Conservation (phyloP, 2,329 filamentous ascomycete genomes). For the Pseudohalonectria lignicola region DNA sequence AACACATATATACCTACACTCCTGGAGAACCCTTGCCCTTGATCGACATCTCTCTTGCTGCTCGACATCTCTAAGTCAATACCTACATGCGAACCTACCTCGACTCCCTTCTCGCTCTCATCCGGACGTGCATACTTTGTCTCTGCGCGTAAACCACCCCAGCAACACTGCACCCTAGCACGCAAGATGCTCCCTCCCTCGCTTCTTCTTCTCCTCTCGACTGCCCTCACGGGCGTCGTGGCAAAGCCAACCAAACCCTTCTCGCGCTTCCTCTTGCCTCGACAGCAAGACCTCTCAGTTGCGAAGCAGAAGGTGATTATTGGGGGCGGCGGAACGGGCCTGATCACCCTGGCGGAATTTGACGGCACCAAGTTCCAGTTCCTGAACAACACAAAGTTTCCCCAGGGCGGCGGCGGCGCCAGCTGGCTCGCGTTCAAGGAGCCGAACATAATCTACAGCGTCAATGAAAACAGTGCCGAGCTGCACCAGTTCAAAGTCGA, state of each 20-base stretch:
- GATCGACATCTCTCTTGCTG: no score
- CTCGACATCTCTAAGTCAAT: no score
- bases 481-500: slow-evolving; percentile 27
- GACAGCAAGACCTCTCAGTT: neutral
- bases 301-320: slow-evolving; percentile 23
- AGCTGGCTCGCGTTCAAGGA: slow-evolving; percentile 34
- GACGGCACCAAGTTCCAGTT: slow-evolving; percentile 26
- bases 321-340: slow-evolving; percentile 21
- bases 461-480: slow-evolving; percentile 31
- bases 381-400: slow-evolving; percentile 17
- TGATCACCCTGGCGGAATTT: slow-evolving; percentile 29
- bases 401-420: slow-evolving; percentile 11
- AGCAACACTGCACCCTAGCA: no score
- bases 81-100: no score
- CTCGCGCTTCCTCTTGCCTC: neutral
- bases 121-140: no score
- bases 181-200: slow-evolving; percentile 2
- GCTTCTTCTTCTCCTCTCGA: slow-evolving; percentile 1
- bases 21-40: no score
- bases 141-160: no score
- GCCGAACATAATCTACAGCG: slow-evolving; percentile 30
- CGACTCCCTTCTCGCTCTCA: no score
- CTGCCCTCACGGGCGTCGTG: neutral
- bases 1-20: no score
- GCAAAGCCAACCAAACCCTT: neutral